Evolutionary conservation across 2,329 filamentous ascomycete genomes (phyloP).

Genomic region (Monosporascus sp.): DNA sequence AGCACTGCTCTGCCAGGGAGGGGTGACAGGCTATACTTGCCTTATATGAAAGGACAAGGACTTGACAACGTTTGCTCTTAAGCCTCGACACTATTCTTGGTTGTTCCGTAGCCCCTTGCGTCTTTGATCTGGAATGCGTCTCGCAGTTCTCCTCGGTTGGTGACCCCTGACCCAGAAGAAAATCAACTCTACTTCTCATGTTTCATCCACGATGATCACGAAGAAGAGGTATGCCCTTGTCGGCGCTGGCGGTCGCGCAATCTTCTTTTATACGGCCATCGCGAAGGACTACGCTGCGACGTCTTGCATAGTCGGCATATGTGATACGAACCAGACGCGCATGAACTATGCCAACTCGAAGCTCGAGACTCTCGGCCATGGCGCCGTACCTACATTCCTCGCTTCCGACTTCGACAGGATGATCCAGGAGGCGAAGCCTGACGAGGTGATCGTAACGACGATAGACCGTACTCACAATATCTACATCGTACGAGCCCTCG

Average conservation of each 20-base stretch:
- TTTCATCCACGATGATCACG: constrained; percentile 10
- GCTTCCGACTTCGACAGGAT: constrained; percentile 53
- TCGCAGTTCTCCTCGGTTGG: neutral
- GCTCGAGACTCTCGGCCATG: constrained; percentile 41
- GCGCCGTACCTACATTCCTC: constrained; percentile 46
- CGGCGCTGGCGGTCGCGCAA: constrained; percentile 55
- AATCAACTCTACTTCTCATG: no score
- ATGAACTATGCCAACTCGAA: constrained; percentile 51
- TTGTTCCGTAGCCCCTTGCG: no score
- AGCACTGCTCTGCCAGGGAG: no score
- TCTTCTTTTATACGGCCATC: constrained; percentile 57
- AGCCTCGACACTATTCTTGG: no score
- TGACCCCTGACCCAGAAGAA: neutral
- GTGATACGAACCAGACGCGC: constrained; percentile 56
- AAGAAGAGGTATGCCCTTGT: constrained; percentile 49
- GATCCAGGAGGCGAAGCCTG: constrained; percentile 50
- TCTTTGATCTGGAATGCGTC: no score
- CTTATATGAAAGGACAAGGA: no score
- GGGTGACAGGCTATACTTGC: no score
- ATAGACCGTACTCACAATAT: constrained; percentile 57
- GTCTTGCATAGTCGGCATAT: constrained; percentile 49
- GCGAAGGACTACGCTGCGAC: constrained; percentile 45
- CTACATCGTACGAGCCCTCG: constrained; percentile 55
- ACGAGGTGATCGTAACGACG: constrained; percentile 59
- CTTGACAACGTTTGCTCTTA: no score